phyloP scores from a whole-genome alignment of 2,329 filamentous ascomycete species.

The Alternaria ventricosa region DNA sequence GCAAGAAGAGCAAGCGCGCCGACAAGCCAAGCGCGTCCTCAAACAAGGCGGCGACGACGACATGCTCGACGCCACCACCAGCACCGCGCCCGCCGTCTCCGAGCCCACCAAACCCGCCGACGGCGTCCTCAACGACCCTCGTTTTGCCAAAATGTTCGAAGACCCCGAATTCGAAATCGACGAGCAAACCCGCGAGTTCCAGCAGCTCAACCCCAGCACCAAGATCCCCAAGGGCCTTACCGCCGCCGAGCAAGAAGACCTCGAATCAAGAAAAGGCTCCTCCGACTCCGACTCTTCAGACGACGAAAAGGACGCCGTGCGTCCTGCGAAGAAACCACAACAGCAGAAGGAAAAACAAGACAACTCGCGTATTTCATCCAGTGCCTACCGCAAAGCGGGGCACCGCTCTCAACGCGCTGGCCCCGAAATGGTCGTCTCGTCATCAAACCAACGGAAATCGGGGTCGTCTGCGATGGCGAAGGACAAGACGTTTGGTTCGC shows the following conservation, averaged over 20 bases:
- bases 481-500: constrained; percentile 64
- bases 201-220: constrained; percentile 87
- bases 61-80: constrained; percentile 38
- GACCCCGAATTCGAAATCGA: constrained; percentile 93
- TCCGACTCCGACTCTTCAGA: constrained; percentile 36
- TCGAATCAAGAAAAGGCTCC: constrained; percentile 52
- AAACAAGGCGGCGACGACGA: constrained; percentile 65
- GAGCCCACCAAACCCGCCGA: constrained; percentile 59
- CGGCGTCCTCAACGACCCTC: constrained; percentile 75
- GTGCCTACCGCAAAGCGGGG: constrained; percentile 66
- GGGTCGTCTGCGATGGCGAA: constrained; percentile 46
- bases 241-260: constrained; percentile 66
- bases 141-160: constrained; percentile 89
- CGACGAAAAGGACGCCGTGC: not conserved
- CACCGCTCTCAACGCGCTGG: constrained; percentile 49
- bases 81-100: constrained; percentile 26
- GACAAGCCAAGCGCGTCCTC: constrained; percentile 58
- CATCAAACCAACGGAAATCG: constrained; percentile 42
- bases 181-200: constrained; percentile 86
- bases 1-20: constrained; percentile 69
- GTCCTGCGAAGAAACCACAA: constrained; percentile 36
- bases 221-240: constrained; percentile 61
- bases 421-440: constrained; percentile 64
- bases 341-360: constrained; percentile 28
- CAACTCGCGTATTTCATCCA: constrained; percentile 64